Conservation (phyloP, 495 filamentous ascomycete species). For the Beverwykella pulmonaria region DNA sequence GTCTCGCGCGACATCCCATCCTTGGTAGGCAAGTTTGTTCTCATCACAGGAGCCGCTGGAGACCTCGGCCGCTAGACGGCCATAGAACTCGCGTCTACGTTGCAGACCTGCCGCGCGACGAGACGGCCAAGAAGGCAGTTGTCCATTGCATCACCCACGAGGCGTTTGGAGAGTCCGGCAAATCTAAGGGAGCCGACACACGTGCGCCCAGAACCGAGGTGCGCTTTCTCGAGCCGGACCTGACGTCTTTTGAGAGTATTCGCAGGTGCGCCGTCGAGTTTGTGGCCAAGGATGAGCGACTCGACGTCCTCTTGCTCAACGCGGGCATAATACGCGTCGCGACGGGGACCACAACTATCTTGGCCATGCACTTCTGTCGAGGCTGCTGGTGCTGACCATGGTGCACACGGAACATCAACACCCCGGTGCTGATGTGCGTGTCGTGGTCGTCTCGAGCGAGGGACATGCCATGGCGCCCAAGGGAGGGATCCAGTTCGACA, state of each 20-base stretch:
- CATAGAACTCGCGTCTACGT: no score
- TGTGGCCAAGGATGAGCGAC: neutral
- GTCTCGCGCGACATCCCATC: no score
- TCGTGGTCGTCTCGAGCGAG: slow-evolving; percentile 27
- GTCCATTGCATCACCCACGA: no score
- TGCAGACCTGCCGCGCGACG: no score
- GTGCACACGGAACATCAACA: neutral
- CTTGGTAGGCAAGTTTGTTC: no score
- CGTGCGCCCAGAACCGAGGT: neutral
- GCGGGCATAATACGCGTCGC: slow-evolving; percentile 31
- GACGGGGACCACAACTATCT: slow-evolving; percentile 27
- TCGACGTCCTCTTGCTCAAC: slow-evolving; percentile 36
- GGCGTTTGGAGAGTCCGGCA: no score
- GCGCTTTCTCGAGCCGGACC: slow-evolving; percentile 25
- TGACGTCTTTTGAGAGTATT: slow-evolving; percentile 20
- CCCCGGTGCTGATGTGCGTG: slow-evolving; percentile 21
- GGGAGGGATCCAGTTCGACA: no score
- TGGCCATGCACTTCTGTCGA: slow-evolving; percentile 31
- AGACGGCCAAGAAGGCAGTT: no score
- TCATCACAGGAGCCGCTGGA: no score
- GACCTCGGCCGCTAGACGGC: no score
- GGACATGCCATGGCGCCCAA: no score
- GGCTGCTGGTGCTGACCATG: slow-evolving; percentile 20
- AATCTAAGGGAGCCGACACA: no score
- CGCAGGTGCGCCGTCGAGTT: slow-evolving; percentile 2